These are phyloP conservation scores for Leptographium lundbergii DNA, from an alignment of 2,329 filamentous ascomycete species.

Conservation along the genomic window DNA sequence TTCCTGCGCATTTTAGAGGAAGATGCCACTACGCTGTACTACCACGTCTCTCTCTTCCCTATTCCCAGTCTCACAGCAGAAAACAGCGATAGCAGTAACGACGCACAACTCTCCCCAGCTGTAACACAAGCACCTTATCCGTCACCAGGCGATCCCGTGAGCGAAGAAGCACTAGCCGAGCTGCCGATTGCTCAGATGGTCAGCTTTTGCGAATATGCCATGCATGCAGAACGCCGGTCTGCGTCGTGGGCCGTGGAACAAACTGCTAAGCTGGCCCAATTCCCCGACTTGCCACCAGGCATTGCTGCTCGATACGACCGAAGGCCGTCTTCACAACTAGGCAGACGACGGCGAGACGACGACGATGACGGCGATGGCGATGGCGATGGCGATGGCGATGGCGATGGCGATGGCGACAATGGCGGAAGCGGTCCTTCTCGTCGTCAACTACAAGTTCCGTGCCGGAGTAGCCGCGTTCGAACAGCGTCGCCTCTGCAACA, in stretches of 20 bases:
- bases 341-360: background rate
- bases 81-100: background rate
- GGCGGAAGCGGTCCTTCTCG: background rate
- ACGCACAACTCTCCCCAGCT: background rate
- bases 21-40: slow-evolving; percentile 3
- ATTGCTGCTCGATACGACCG: background rate
- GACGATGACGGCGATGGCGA: background rate
- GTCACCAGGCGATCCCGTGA: background rate
- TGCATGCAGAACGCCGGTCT: slow-evolving; percentile 4
- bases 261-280: background rate
- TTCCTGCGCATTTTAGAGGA: slow-evolving; percentile 7
- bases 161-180: slow-evolving; percentile 3
- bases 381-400: background rate
- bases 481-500: slow-evolving; percentile 2
- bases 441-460: background rate
- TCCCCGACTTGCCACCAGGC: slow-evolving; percentile 5
- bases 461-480: background rate
- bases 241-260: slow-evolving; percentile 3
- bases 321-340: background rate
- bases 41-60: slow-evolving; percentile 6
- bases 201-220: slow-evolving; percentile 5
- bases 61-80: background rate
- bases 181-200: slow-evolving; percentile 3
- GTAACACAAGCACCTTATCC: slow-evolving; percentile 1
- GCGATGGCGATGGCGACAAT: background rate